Evolutionary conservation across 2,329 filamentous ascomycete species (phyloP).

Genomic region (Trichoderma citrinoviride): DNA sequence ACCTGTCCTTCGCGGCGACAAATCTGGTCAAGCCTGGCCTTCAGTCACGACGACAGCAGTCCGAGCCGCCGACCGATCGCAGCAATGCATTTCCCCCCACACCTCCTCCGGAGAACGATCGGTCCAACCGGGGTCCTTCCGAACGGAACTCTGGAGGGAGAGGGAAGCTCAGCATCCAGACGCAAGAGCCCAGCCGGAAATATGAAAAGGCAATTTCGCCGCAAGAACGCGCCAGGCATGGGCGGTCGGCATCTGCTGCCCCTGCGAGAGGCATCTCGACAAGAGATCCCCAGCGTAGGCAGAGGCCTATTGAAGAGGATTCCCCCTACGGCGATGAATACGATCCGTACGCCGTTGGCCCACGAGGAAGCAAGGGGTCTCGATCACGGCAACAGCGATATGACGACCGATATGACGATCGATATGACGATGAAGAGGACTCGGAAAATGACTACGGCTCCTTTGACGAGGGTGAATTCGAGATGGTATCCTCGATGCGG

Average conservation of each 20-base stretch:
- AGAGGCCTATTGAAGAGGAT: slow-evolving; percentile 45
- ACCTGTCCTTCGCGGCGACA: slow-evolving; percentile 86
- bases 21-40: slow-evolving; percentile 89
- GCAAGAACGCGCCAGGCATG: slow-evolving; percentile 34
- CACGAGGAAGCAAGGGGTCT: slow-evolving; percentile 40
- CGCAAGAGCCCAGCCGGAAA: slow-evolving; percentile 50
- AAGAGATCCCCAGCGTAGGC: slow-evolving; percentile 32
- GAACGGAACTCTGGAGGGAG: slow-evolving; percentile 57
- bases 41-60: slow-evolving; percentile 76
- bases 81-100: slow-evolving; percentile 94
- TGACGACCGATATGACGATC: slow-evolving; percentile 52
- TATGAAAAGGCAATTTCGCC: slow-evolving; percentile 44
- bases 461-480: slow-evolving; percentile 75
- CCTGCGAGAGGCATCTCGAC: slow-evolving; percentile 41
- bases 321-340: slow-evolving; percentile 71
- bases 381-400: slow-evolving; percentile 46
- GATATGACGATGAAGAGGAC: slow-evolving; percentile 62
- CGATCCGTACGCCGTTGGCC: slow-evolving; percentile 51
- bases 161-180: slow-evolving; percentile 62
- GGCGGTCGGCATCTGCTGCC: slow-evolving; percentile 46
- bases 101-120: slow-evolving; percentile 89
- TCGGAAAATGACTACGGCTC: slow-evolving; percentile 68
- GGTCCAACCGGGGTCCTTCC: slow-evolving; percentile 58
- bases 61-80: slow-evolving; percentile 74
- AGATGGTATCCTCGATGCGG: slow-evolving; percentile 64